phyloP scores from a whole-genome alignment of 192 early-diverging fungal genomes.

The Phycomyces nitens region DNA sequence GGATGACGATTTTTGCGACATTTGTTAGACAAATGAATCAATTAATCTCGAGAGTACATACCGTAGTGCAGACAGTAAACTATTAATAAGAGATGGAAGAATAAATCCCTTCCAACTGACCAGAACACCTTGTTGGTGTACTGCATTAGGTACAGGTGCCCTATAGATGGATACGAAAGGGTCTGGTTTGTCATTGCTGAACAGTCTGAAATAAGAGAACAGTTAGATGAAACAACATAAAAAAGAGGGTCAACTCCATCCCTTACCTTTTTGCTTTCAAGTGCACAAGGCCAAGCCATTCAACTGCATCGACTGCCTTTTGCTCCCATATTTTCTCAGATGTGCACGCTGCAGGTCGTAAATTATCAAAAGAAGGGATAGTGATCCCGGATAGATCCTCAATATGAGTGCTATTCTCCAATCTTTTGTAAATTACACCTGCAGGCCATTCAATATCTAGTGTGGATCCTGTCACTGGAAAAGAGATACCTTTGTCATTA shows the following conservation, averaged over 20 bases:
- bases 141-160: background rate
- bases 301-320: constrained; percentile 13
- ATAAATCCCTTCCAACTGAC: constrained; percentile 21
- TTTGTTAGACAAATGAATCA: background rate
- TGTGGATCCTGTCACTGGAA: constrained; percentile 17
- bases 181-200: constrained; percentile 5
- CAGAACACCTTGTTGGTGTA: background rate
- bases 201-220: background rate
- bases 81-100: constrained; percentile 9
- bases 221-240: too few relatives aligned
- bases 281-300: constrained; percentile 27
- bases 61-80: constrained; percentile 7
- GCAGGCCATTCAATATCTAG: constrained; percentile 15
- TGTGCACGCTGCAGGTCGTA: background rate
- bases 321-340: constrained; percentile 12
- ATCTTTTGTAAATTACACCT: background rate
- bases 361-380: constrained; percentile 21
- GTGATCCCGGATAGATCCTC: constrained; percentile 10
- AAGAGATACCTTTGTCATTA: background rate
- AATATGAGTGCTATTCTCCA: constrained; percentile 1
- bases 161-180: constrained; percentile 28
- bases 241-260: background rate
- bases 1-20: background rate
- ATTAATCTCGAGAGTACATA: background rate
- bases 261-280: constrained; percentile 17